Base-by-base conservation (phyloP, 495 filamentous ascomycete species). In the Aspergillus saccharolyticus region DNA sequence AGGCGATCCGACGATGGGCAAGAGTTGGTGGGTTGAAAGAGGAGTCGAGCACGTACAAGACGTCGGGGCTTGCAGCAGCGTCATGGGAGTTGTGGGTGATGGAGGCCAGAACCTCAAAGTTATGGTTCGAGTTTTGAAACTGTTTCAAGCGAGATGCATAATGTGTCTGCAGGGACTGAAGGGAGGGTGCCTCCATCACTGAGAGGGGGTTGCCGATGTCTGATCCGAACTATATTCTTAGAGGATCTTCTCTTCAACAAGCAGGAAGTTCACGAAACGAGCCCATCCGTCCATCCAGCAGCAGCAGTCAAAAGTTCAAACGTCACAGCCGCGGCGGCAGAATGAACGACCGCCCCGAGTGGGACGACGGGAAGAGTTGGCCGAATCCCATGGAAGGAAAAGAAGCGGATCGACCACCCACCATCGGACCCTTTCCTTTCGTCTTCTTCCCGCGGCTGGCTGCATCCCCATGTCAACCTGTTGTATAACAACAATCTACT, bases 1-100 rank as follows among this genome's bases (percentile, higher is more conserved):
- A 74, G 3, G 85, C 89, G 67, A 97, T 90, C 51, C 76, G 77
- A 52, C 88, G 78, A 69, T 97, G 93, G 12, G 93, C 93, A 42
- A 80, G 76, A 2, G 91, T 93, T 10, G 93, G 93, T 16, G 93
- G 93, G 66, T 97, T 97, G 82, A 96, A 97, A 55, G 89, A 93
- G 2, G 92, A 95, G 70, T 97, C 93, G 63, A 97, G 84, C 59
- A 97, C 84, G 69, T 91, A 87, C 62, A 97, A 80, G 19, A 77
- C 77, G 53, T 78, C 74, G 33, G 39, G 62, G 42, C 43, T 62
- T 1, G 47, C 47, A 24, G 52, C 15, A 28, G 65, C 8, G 9
- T 61, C 67, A 18, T 62, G 48, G 43, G 53, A 59, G 19, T 68
- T 50, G 50, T 62, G 39, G 53, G 79, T 66, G 33, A 85, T 55